These are phyloP conservation scores for Metschnikowia amazonensis DNA, from an alignment of 805 yeast species.

Conservation along the genomic window DNA sequence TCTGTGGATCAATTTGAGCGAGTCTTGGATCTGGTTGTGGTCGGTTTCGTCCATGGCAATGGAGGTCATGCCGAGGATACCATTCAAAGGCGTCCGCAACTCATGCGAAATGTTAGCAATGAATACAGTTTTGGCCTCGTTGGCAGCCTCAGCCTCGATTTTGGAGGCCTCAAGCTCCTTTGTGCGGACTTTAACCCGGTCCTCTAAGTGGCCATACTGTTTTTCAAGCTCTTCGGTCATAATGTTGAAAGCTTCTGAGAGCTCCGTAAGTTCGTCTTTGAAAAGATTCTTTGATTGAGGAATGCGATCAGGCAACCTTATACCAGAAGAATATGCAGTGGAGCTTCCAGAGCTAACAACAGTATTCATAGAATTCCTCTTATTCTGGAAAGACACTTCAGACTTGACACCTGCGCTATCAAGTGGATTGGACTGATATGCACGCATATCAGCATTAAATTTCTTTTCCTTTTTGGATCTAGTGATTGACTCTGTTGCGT, in stretches of 20 bases:
- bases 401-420: neutral
- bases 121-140: slow-evolving; percentile 92
- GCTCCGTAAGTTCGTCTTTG: slow-evolving; percentile 81
- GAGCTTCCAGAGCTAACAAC: slow-evolving; percentile 28
- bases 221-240: slow-evolving; percentile 86
- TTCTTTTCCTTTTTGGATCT: slow-evolving; percentile 33
- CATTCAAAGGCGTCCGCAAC: slow-evolving; percentile 91
- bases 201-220: slow-evolving; percentile 83
- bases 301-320: slow-evolving; percentile 36
- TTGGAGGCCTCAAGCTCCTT: slow-evolving; percentile 85
- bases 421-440: neutral
- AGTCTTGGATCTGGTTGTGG: slow-evolving; percentile 60
- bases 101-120: slow-evolving; percentile 93
- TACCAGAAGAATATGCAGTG: slow-evolving; percentile 38
- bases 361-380: slow-evolving; percentile 26
- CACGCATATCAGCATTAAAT: neutral
- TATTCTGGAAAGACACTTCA: slow-evolving; percentile 3
- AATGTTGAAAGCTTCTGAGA: slow-evolving; percentile 83
- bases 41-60: slow-evolving; percentile 87
- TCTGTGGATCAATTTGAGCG: slow-evolving; percentile 77
- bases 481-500: slow-evolving; percentile 74
- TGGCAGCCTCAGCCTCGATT: slow-evolving; percentile 88
- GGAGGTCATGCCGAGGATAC: slow-evolving; percentile 93
- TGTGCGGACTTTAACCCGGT: slow-evolving; percentile 81
- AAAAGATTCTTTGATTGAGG: slow-evolving; percentile 45